phyloP scores from a whole-genome alignment of 148 eudicot species.

The Selenicereus undatus region DNA sequence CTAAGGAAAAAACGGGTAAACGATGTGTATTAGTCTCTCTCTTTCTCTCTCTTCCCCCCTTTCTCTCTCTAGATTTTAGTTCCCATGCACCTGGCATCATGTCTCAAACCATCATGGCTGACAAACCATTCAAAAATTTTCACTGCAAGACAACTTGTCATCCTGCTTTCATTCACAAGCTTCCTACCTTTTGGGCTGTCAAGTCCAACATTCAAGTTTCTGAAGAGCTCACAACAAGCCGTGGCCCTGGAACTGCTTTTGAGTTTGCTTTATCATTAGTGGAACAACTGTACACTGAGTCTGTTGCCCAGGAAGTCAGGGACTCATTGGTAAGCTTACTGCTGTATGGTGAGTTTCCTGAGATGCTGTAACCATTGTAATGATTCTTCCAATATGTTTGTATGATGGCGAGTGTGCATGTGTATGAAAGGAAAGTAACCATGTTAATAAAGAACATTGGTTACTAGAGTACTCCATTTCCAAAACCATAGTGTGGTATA shows the following conservation, averaged over 20 bases:
- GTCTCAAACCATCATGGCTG: conserved; percentile 4
- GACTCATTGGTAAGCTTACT: conserved; percentile 54
- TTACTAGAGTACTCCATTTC: not conserved
- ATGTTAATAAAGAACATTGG: not conserved
- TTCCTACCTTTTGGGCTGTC: conserved; percentile 73
- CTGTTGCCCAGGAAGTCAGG: conserved; percentile 52
- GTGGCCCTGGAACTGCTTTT: conserved; percentile 92
- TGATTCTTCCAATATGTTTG: not conserved
- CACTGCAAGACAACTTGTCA: conserved; percentile 76
- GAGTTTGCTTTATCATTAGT: conserved; percentile 75
- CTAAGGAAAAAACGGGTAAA: conserved; percentile 66
- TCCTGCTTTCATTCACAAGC: conserved; percentile 85
- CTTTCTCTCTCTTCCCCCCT: not conserved
- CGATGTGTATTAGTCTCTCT: conserved; percentile 2
- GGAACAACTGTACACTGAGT: conserved; percentile 69
- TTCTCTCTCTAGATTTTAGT: conserved; percentile 5
- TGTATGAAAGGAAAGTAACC: too few relatives aligned
- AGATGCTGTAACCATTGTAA: not conserved
- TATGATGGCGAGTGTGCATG: too few relatives aligned
- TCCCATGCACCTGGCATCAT: not conserved
- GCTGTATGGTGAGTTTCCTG: not conserved
- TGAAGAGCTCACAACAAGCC: conserved; percentile 90
- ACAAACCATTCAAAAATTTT: conserved; percentile 30
- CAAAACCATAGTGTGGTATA: not conserved
- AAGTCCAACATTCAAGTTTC: conserved; percentile 78